Evolutionary conservation across 2,329 filamentous ascomycete species (phyloP), one percentile per base, ranked within the genome.

Genomic region (Aureobasidium leucospermi): DNA sequence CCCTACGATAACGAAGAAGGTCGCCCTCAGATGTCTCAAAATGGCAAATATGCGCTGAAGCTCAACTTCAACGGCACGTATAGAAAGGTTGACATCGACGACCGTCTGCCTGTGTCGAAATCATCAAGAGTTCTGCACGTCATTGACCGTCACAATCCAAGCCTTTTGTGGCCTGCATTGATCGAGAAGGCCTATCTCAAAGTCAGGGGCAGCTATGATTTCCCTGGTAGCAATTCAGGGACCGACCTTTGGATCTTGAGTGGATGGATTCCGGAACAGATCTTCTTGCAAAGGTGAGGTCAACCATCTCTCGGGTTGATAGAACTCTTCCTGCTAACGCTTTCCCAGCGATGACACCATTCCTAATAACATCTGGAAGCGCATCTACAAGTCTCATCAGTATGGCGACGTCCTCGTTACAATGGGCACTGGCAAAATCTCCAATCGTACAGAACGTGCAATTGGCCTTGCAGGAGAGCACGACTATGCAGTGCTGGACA

Each of bases 161-260:
- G 76, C n/a, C 78, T 95, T 13, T 75, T 97, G 13, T 97, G 93
- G 91, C 94, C 94, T 6, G 91, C 93, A 2, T 79, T 99, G 4
- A 77, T 97, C 15, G 94, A 99, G 71, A 99, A 99, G 70, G 94
- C 94, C 0, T 99, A 99, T 66, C 78, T 99, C 1, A 99, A 97
- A 76, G 85, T 97, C 10, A 84, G 93, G 59, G 94, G 94, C 31
- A 94, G 94, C 36, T 99, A 99, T 71, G 92, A 99, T 69, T 99
- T 99, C 65, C 93, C 94, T 0, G 94, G 94, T 7, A 97, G 94
- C 68, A 97, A 97, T 71, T 97, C 93, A 0, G 92, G 90, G 10
- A 97, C 93, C 2, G 94, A 99, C 73, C 76, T 99, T 4, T 96
- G 90, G 84, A 87, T 95, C 1, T 75, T 99, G 58, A 96, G 89